A percentile compares a stretch with the other conserved stretches of the same genome.
Conservation (phyloP, 2,329 filamentous ascomycete genomes). For the Aspergillus fijiensis region DNA sequence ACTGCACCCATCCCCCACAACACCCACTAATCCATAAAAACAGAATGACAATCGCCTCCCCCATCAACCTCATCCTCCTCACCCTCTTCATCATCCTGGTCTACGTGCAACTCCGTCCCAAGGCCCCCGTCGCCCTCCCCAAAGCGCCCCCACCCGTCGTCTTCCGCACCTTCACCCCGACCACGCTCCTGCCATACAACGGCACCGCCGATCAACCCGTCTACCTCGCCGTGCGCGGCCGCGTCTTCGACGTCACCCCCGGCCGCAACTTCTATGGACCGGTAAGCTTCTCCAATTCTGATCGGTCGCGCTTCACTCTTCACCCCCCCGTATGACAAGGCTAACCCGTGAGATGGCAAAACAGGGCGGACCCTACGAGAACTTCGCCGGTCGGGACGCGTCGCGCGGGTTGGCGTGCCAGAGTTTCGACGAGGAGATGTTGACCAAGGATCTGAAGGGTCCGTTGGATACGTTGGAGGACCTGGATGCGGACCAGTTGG, state of each 20-base stretch:
- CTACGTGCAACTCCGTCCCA: constrained; percentile 60
- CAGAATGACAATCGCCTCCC: constrained; percentile 53
- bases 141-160: constrained; percentile 66
- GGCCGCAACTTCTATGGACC: constrained; percentile 96
- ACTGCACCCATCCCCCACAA: neutral
- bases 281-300: constrained; percentile 26
- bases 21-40: neutral
- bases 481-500: constrained; percentile 71
- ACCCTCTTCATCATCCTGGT: constrained; percentile 57
- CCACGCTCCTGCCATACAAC: constrained; percentile 82
- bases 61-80: constrained; percentile 62
- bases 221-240: constrained; percentile 86
- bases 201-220: constrained; percentile 72
- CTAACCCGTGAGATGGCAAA: too few species aligned
- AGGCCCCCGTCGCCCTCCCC: constrained; percentile 52
- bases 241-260: constrained; percentile 83
- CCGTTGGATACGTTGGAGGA: constrained; percentile 75
- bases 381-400: constrained; percentile 93
- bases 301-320: too few species aligned
- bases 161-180: constrained; percentile 81
- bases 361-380: constrained; percentile 82
- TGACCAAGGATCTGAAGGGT: constrained; percentile 84
- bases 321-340: too few species aligned
- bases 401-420: constrained; percentile 82
- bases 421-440: constrained; percentile 92